phyloP scores from a whole-genome alignment of 805 yeast species.

The Torulaspora maleeae region DNA sequence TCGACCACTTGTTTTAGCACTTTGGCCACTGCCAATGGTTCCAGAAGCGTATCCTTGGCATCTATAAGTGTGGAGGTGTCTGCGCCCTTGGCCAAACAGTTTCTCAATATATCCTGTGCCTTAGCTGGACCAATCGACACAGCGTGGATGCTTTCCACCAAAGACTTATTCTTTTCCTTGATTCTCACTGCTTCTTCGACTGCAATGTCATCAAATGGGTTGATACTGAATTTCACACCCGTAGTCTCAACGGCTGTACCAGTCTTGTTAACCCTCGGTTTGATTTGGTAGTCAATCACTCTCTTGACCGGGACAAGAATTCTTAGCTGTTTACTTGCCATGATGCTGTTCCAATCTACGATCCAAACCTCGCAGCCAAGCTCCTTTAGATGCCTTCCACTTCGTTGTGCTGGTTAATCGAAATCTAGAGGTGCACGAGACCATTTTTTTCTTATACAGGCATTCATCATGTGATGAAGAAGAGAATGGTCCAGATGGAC shows the following conservation, averaged over 20 bases:
- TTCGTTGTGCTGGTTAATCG: no score
- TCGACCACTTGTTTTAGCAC: slow-evolving; percentile 69
- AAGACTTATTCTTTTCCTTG: slow-evolving; percentile 56
- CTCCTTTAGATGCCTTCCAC: background rate
- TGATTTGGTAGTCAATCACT: slow-evolving; percentile 88
- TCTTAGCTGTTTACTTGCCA: slow-evolving; percentile 24
- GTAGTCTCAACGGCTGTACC: slow-evolving; percentile 74
- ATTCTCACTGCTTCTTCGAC: slow-evolving; percentile 88
- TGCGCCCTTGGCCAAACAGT: slow-evolving; percentile 92
- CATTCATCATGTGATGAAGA: background rate
- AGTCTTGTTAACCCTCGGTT: slow-evolving; percentile 80
- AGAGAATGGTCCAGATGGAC: no score
- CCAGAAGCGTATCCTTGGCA: slow-evolving; percentile 65
- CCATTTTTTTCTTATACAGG: background rate
- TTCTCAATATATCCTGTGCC: slow-evolving; percentile 81
- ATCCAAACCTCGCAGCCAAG: background rate
- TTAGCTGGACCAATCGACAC: slow-evolving; percentile 86
- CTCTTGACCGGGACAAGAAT: slow-evolving; percentile 93
- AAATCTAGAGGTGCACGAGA: no score
- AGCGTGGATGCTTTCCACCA: slow-evolving; percentile 81
- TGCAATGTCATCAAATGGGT: slow-evolving; percentile 98
- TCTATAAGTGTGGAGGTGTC: slow-evolving; percentile 81
- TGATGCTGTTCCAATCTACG: background rate
- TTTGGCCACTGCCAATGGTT: slow-evolving; percentile 88
- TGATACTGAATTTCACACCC: slow-evolving; percentile 88